A percentile compares a stretch with the other conserved stretches of the same genome.
phyloP scores from a whole-genome alignment of 2,329 filamentous ascomycete genomes.

The Claviceps pusilla region DNA sequence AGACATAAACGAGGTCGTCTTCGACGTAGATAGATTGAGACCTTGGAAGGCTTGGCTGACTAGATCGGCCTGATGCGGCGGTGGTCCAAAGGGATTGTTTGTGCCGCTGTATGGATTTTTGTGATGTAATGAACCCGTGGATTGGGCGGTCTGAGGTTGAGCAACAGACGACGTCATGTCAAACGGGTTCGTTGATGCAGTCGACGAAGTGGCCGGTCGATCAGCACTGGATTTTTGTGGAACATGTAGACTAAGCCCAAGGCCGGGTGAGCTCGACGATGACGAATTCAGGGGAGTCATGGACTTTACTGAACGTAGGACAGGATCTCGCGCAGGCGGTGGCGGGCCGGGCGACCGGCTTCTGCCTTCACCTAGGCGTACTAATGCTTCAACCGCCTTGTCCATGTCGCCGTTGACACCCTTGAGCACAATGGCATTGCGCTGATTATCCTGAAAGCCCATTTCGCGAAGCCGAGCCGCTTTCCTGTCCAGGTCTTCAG shows the following conservation, averaged over 20 bases:
- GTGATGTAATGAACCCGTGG: slow-evolving; percentile 45
- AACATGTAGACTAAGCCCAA: slow-evolving; percentile 20
- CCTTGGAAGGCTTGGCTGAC: slow-evolving; percentile 60
- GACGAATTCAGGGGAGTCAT: slow-evolving; percentile 37
- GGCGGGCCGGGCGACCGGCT: slow-evolving; percentile 24
- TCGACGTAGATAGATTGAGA: slow-evolving; percentile 48
- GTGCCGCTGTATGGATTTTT: slow-evolving; percentile 39
- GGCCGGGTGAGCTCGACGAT: slow-evolving; percentile 13
- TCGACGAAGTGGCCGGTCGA: slow-evolving; percentile 25
- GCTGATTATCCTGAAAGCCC: slow-evolving; percentile 75
- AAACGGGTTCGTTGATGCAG: slow-evolving; percentile 51
- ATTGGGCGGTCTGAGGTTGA: slow-evolving; percentile 48
- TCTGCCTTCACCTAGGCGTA: slow-evolving; percentile 62
- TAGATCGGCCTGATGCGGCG: slow-evolving; percentile 22
- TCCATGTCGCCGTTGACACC: slow-evolving; percentile 75
- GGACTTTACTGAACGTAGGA: slow-evolving; percentile 33
- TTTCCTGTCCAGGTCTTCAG: slow-evolving; percentile 58
- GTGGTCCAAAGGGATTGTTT: slow-evolving; percentile 56
- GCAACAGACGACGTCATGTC: slow-evolving; percentile 40
- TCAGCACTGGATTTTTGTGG: slow-evolving; percentile 16
- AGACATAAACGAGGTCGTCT: slow-evolving; percentile 30
- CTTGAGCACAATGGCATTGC: slow-evolving; percentile 69
- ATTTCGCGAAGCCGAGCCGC: slow-evolving; percentile 67
- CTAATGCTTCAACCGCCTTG: slow-evolving; percentile 68
- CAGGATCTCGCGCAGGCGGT: slow-evolving; percentile 29